Base-by-base conservation (phyloP, 768 basidiomycete species). In the Nevesoporus exiguus region DNA sequence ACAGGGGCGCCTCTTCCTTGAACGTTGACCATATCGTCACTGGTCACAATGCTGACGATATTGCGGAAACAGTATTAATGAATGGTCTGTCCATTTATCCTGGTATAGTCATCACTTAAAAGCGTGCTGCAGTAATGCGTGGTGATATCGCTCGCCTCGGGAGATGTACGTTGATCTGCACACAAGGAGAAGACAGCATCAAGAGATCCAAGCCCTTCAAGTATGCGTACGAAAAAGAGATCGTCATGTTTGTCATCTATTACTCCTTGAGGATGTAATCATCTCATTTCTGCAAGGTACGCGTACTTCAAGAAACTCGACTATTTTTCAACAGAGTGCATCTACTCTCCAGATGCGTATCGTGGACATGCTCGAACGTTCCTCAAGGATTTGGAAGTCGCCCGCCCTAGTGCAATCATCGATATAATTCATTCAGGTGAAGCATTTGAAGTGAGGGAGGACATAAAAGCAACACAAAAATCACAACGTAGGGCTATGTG, bases 291-390 rank as follows among this genome's bases (percentile, higher is more conserved):
- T 39, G 15, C 30, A 63, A 95, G 93, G 93, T 98, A 98, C 70
- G 96, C 96, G 9, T 98, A 99, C 72, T 98, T 98, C 78, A 98
- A 96, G 77, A 97, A 98, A 72, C 79, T 99, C 21, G 95, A 98
- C 66, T 99, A 99, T 71, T 98, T 97, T 73, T 98, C 95, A 2
- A 99, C 96, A 8, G 97, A 99, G 68, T 99, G 97, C 70, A 98
- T 98, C 61, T 99, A 99, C 71, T 95, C 94, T 5, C 96, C 97
- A 9, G 97, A 98, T 68, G 97, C 97, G 5, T 99, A 99, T 69
- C 88, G 97, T 8, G 97, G 97, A 0, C 95, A 98, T 67, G 94
- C 97, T 1, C 81, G 97, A 45, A 84, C 83, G 0, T 96, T 98
- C 63, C 80, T 99, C 36, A 99, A 99, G 71, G 93, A 97, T 59